Evolutionary conservation across 495 filamentous ascomycete genomes (phyloP), one percentile per base, ranked within the genome.

Genomic region (Aspergillus avenaceus): DNA sequence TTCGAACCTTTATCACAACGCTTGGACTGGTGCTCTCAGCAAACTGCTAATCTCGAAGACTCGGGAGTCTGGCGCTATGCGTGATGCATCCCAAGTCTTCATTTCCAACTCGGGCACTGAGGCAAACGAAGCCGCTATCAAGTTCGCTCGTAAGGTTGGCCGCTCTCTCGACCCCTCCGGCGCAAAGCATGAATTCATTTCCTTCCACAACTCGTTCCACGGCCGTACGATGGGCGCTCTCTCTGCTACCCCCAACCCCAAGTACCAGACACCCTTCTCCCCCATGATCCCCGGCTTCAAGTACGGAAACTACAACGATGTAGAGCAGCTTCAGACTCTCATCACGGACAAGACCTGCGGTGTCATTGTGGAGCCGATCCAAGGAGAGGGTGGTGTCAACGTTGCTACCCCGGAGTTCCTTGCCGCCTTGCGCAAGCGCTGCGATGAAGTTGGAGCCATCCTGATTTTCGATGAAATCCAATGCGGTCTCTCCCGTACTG

Each of bases 401-500:
- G 82, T 88, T 9, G 93, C 88, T 2, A 87, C 79, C 4, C 81
- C 84, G 3, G 86, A 87, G 52, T 98, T 97, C 66, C 76, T 97
- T 7, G 49, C 75, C 8, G 84, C 88, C 0, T 76, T 98, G 9
- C 85, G 86, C 47, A 78, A 78, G 54, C 80, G 90, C 44, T 97
- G 92, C 66, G 82, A 84, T 41, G 87, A 89, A 61, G 89, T 96
- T 24, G 88, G 88, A 29, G 95, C 93, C 0, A 79, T 97, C 8
- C 72, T 98, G 46, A 85, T 95, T 59, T 95, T 89, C 70, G 93
- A 98, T 54, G 93, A 98, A 75, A 97, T 98, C 56, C 90, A 98
- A 71, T 96, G 89, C 62, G 93, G 93, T 26, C 75, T 97, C 5
- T 83, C 83, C 18, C 83, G 93, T 22, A 97, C 95, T 0, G 93